Evolutionary conservation across 768 basidiomycete species (phyloP).

Genomic region (Mrakia frigida): DNA sequence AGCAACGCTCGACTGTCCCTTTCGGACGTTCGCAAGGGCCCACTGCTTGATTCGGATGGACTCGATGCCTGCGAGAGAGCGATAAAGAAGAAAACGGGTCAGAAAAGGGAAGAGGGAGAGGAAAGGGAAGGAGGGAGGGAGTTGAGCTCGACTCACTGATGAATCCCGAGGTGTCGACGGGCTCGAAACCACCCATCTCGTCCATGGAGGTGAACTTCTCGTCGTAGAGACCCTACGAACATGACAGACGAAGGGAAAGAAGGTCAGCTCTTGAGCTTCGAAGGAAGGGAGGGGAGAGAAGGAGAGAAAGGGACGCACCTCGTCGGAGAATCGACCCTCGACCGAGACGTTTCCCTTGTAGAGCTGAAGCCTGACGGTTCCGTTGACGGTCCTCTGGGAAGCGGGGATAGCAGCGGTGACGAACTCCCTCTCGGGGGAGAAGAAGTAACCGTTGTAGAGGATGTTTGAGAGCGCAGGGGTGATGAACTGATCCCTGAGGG

Average conservation of each 20-base stretch:
- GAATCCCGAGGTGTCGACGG: slow-evolving; percentile 49
- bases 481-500: slow-evolving; percentile 88
- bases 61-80: slow-evolving; percentile 60
- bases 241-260: background rate
- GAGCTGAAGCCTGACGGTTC: slow-evolving; percentile 78
- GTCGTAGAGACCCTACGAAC: slow-evolving; percentile 73
- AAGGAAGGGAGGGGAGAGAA: background rate
- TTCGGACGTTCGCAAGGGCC: slow-evolving; percentile 41
- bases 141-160: background rate
- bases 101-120: background rate
- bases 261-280: background rate
- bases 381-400: slow-evolving; percentile 94
- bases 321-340: slow-evolving; percentile 82
- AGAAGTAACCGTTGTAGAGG: slow-evolving; percentile 98
- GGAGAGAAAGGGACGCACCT: slow-evolving; percentile 51
- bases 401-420: slow-evolving; percentile 82
- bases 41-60: slow-evolving; percentile 97
- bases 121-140: background rate
- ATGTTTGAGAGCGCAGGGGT: slow-evolving; percentile 84
- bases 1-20: background rate
- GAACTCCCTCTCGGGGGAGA: slow-evolving; percentile 98
- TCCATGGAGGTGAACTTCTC: slow-evolving; percentile 96
- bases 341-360: slow-evolving; percentile 96
- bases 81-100: background rate
- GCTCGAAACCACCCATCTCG: slow-evolving; percentile 96